These are phyloP conservation scores for Phytopythium kandeliae DNA, from an alignment of 352 stramenopile genomes.

Conservation along the genomic window DNA sequence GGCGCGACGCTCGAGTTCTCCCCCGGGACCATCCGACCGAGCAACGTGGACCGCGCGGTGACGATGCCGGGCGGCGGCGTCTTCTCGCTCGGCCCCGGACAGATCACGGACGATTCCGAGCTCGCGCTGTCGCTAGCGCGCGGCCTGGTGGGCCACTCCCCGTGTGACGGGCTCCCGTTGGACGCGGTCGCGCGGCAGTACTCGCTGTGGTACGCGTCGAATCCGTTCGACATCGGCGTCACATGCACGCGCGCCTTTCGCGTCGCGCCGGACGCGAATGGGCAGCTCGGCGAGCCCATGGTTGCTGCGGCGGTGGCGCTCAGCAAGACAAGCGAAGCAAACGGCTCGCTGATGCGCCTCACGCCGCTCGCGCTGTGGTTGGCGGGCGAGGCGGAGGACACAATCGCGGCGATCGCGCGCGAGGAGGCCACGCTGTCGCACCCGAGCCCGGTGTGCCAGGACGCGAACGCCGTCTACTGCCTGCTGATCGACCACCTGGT, in stretches of 20 bases:
- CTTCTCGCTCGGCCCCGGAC: slow-evolving; percentile 28
- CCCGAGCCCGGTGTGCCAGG: slow-evolving; percentile 43
- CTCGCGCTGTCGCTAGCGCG: slow-evolving; percentile 37
- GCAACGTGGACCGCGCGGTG: slow-evolving; percentile 25
- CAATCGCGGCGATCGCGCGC: slow-evolving; percentile 23
- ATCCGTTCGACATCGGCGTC: slow-evolving; percentile 48
- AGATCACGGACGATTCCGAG: slow-evolving; percentile 67
- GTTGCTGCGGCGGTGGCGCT: slow-evolving; percentile 12
- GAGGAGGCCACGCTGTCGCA: slow-evolving; percentile 44
- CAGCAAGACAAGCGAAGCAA: slow-evolving; percentile 35
- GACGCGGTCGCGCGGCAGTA: slow-evolving; percentile 37
- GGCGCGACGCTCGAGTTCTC: slow-evolving; percentile 52
- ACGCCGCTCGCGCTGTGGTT: slow-evolving; percentile 39
- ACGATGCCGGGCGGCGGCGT: slow-evolving; percentile 45
- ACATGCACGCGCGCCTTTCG: slow-evolving; percentile 40
- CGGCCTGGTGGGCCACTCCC: slow-evolving; percentile 17
- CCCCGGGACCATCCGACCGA: slow-evolving; percentile 15
- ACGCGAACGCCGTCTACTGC: slow-evolving; percentile 58
- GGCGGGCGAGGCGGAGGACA: slow-evolving; percentile 13
- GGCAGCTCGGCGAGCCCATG: slow-evolving; percentile 21
- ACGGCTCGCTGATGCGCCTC: slow-evolving; percentile 52
- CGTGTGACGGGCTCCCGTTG: slow-evolving; percentile 23
- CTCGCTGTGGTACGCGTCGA: slow-evolving; percentile 22
- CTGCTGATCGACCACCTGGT: slow-evolving; percentile 42
- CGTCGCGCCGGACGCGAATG: slow-evolving; percentile 9